Evolutionary conservation across 495 filamentous ascomycete species (phyloP).

Genomic region (Trichoderma erinaceum): DNA sequence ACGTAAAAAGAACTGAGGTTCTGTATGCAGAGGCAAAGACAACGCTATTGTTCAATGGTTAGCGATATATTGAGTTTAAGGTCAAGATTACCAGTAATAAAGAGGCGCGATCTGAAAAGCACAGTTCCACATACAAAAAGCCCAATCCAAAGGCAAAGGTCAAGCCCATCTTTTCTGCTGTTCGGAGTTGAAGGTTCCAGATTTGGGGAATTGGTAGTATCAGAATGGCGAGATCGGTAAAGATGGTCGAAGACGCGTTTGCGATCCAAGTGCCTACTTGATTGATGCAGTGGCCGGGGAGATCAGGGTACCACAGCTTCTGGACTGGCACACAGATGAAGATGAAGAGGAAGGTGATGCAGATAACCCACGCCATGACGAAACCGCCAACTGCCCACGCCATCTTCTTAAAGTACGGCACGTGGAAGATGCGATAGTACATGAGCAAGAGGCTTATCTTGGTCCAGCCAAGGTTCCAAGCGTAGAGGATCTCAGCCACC

Average conservation of each 20-base stretch:
- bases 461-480: slow-evolving; percentile 35
- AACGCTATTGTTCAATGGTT: slow-evolving; percentile 15
- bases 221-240: slow-evolving; percentile 26
- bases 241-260: slow-evolving; percentile 24
- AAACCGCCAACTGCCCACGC: slow-evolving; percentile 34
- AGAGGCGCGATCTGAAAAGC: background rate
- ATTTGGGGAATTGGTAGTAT: slow-evolving; percentile 23
- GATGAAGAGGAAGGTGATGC: slow-evolving; percentile 35
- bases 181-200: slow-evolving; percentile 24
- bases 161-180: slow-evolving; percentile 24
- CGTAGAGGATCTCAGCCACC: slow-evolving; percentile 34
- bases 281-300: slow-evolving; percentile 23
- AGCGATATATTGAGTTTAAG: background rate
- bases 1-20: slow-evolving; percentile 31
- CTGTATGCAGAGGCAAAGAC: slow-evolving; percentile 28
- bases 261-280: slow-evolving; percentile 27
- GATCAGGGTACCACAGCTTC: slow-evolving; percentile 32
- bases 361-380: slow-evolving; percentile 33
- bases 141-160: slow-evolving; percentile 28
- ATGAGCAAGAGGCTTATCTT: slow-evolving; percentile 32
- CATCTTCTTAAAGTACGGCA: slow-evolving; percentile 29
- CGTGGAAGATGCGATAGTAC: slow-evolving; percentile 37
- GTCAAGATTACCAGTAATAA: background rate
- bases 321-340: slow-evolving; percentile 39
- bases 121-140: slow-evolving; percentile 15